Conservation (phyloP, 1,284 basidiomycete species). For the Cystobasidium slooffiae region DNA sequence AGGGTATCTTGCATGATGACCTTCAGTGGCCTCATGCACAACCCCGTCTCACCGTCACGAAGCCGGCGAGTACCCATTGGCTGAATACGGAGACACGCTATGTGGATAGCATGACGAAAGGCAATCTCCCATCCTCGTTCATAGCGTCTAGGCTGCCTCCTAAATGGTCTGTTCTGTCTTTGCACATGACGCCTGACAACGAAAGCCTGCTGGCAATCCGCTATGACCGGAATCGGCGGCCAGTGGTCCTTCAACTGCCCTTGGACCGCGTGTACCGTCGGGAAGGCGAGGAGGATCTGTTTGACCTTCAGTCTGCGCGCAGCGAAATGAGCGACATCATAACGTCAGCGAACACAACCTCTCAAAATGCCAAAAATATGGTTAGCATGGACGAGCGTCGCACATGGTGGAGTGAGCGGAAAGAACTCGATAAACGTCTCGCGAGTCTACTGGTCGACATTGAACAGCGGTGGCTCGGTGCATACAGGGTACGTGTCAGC, state of each 20-base stretch:
- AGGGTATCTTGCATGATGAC: slow-evolving; percentile 53
- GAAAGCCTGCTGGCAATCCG: slow-evolving; percentile 83
- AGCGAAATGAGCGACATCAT: slow-evolving; percentile 79
- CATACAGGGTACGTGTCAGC: slow-evolving; percentile 76
- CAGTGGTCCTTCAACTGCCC: slow-evolving; percentile 85
- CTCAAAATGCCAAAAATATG: slow-evolving; percentile 73
- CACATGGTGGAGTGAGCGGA: slow-evolving; percentile 84
- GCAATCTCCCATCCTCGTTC: slow-evolving; percentile 44
- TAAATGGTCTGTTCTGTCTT: slow-evolving; percentile 83
- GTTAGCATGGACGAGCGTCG: slow-evolving; percentile 68
- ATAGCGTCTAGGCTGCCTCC: slow-evolving; percentile 64
- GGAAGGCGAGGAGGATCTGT: slow-evolving; percentile 71
- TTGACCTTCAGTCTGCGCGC: slow-evolving; percentile 76
- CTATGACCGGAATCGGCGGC: slow-evolving; percentile 67
- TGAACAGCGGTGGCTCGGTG: slow-evolving; percentile 95
- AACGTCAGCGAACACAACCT: slow-evolving; percentile 72
- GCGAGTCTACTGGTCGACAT: slow-evolving; percentile 77
- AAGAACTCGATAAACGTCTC: slow-evolving; percentile 75
- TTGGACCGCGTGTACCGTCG: slow-evolving; percentile 75
- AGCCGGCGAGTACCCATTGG: not conserved
- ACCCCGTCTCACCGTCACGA: slow-evolving; percentile 68
- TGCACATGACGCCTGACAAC: slow-evolving; percentile 79
- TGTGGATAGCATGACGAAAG: not conserved
- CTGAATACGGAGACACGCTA: not conserved
- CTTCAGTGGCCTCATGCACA: slow-evolving; percentile 58